Percentiles rank a stretch among this genome's conserved stretches.
Conservation (phyloP, 164 flowering plant species). For the Aristolochia contorta region DNA sequence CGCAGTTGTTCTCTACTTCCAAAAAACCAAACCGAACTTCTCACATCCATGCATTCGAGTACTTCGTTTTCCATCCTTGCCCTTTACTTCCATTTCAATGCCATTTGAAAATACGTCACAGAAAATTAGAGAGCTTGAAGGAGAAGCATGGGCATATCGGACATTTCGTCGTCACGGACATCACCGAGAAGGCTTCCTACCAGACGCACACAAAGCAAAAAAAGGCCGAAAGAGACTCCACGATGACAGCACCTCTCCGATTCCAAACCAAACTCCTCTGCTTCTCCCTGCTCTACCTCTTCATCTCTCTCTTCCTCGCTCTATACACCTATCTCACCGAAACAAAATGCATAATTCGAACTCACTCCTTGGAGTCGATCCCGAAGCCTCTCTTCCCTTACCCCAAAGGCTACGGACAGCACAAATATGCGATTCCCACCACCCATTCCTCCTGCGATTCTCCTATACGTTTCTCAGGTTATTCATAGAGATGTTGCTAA, state of each 20-base stretch:
- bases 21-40: not conserved
- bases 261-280: slow-evolving; percentile 75
- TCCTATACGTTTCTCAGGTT: slow-evolving; percentile 77
- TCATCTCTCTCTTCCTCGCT: slow-evolving; percentile 48
- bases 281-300: slow-evolving; percentile 59
- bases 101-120: too few relatives aligned
- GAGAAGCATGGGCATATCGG: too few relatives aligned
- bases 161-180: too few relatives aligned
- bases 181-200: not conserved
- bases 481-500: not conserved
- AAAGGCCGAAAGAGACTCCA: not conserved
- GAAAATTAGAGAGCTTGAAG: too few relatives aligned
- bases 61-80: not conserved
- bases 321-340: slow-evolving; percentile 47
- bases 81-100: not conserved
- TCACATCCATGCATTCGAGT: not conserved
- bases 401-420: slow-evolving; percentile 74
- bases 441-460: slow-evolving; percentile 59
- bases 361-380: slow-evolving; percentile 65
- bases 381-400: slow-evolving; percentile 65
- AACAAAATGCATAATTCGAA: slow-evolving; percentile 58
- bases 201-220: not conserved
- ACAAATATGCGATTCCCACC: slow-evolving; percentile 73
- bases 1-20: not conserved
- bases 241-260: slow-evolving; percentile 28